A percentile compares a stretch with the other conserved stretches of the same genome.
These are phyloP conservation scores for Colletotrichum truncatum DNA, from an alignment of 2,329 filamentous ascomycete genomes.

Conservation along the genomic window DNA sequence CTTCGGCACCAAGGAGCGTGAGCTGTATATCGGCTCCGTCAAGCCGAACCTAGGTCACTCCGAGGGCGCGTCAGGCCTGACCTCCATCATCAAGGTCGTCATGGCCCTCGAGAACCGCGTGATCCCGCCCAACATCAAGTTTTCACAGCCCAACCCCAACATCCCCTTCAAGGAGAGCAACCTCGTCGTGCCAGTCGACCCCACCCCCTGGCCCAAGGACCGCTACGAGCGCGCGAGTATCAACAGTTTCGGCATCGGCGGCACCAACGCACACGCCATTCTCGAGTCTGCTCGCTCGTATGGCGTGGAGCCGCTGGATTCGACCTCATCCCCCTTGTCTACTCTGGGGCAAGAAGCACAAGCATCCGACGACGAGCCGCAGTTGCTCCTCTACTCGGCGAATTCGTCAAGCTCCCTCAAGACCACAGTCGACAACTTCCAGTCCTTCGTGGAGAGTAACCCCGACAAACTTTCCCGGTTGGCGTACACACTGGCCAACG, in stretches of 20 bases:
- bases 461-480: conserved; percentile 31
- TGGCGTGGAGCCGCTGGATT: neutral
- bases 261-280: conserved; percentile 29
- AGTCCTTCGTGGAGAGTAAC: neutral
- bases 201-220: conserved; percentile 18
- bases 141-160: conserved; percentile 37
- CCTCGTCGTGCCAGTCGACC: conserved; percentile 40
- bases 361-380: neutral
- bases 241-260: conserved; percentile 47
- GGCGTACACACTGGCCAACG: conserved; percentile 39
- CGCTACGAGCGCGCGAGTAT: conserved; percentile 59
- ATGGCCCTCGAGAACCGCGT: conserved; percentile 38
- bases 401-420: conserved; percentile 33
- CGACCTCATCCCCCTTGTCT: too few relatives aligned
- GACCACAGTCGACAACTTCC: conserved; percentile 18
- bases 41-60: conserved; percentile 38
- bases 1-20: conserved; percentile 34
- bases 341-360: too few relatives aligned
- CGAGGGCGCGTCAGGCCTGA: conserved; percentile 28
- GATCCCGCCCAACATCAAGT: conserved; percentile 41
- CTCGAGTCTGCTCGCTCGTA: conserved; percentile 29
- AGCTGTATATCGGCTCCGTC: conserved; percentile 37
- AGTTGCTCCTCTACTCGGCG: conserved; percentile 25
- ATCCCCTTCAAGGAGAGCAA: conserved; percentile 35
- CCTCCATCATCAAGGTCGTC: conserved; percentile 37